Conservation (phyloP, 2,329 filamentous ascomycete genomes). For the Trichophyton schoenleinii region DNA sequence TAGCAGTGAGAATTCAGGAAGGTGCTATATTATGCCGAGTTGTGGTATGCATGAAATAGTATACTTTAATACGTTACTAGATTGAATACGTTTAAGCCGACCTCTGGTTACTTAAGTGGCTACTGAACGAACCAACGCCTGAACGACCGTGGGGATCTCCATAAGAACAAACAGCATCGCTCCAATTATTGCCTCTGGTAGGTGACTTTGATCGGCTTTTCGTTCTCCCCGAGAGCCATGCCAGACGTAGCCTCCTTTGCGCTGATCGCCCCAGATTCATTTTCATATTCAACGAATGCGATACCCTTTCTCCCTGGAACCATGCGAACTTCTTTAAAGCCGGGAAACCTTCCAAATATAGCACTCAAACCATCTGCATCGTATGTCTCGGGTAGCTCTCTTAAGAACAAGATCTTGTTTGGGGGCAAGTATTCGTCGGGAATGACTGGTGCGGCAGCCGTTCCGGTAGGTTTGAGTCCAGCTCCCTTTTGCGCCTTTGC, state of each 20-base stretch:
- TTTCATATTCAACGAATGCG: constrained; percentile 93
- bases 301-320: constrained; percentile 80
- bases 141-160: constrained; percentile 9
- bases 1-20: neutral
- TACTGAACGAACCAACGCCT: constrained; percentile 7
- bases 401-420: constrained; percentile 91
- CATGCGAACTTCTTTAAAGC: constrained; percentile 82
- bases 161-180: neutral
- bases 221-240: constrained; percentile 61
- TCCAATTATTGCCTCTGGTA: constrained; percentile 70
- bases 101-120: neutral
- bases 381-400: constrained; percentile 80
- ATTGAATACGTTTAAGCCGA: neutral
- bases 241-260: constrained; percentile 89
- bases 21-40: too few relatives aligned
- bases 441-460: constrained; percentile 57
- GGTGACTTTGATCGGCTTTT: constrained; percentile 80
- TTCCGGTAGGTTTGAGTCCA: constrained; percentile 64
- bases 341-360: constrained; percentile 81
- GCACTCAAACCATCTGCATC: constrained; percentile 65
- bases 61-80: neutral
- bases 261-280: constrained; percentile 74
- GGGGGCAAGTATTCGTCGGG: constrained; percentile 97
- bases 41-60: neutral
- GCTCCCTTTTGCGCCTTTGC: constrained; percentile 57